Conservation (phyloP, 2,329 filamentous ascomycete species). For the Cladosporium sp. region DNA sequence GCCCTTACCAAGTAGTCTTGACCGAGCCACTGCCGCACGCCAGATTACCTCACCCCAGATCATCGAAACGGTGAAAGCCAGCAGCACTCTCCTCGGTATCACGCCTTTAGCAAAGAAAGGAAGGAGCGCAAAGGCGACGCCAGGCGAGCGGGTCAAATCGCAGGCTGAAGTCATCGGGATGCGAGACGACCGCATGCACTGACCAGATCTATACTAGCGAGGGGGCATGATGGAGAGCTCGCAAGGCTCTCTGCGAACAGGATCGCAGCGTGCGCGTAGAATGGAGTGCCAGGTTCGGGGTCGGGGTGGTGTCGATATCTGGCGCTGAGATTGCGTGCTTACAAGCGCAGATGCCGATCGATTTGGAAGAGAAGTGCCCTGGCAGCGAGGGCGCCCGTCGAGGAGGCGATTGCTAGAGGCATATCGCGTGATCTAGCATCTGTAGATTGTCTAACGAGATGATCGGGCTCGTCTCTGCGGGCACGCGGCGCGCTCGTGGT, state of each 20-base stretch:
- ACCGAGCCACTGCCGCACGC: background rate
- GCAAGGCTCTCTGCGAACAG: background rate
- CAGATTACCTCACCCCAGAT: background rate
- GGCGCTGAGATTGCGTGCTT: constrained; percentile 17
- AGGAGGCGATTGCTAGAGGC: background rate
- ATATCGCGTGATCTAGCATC: background rate
- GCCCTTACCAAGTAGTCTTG: background rate
- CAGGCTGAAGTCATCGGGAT: constrained; percentile 1
- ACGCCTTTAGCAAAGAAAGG: background rate
- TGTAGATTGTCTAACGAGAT: background rate
- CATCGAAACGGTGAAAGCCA: background rate
- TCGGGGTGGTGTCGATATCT: constrained; percentile 4
- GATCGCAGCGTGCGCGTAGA: background rate
- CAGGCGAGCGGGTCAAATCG: constrained; percentile 8
- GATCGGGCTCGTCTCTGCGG: background rate
- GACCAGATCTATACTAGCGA: constrained; percentile 4
- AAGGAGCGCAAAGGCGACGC: background rate
- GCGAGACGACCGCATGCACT: background rate
- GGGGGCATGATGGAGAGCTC: background rate
- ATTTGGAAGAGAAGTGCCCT: background rate
- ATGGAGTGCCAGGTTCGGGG: background rate
- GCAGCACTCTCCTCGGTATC: background rate
- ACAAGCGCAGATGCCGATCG: constrained; percentile 2
- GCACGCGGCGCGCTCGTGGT: background rate
- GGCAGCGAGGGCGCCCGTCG: background rate